Evolutionary conservation across 2,329 filamentous ascomycete genomes (phyloP), one percentile per base, ranked within the genome.

Genomic region (Beauveria sp.): DNA sequence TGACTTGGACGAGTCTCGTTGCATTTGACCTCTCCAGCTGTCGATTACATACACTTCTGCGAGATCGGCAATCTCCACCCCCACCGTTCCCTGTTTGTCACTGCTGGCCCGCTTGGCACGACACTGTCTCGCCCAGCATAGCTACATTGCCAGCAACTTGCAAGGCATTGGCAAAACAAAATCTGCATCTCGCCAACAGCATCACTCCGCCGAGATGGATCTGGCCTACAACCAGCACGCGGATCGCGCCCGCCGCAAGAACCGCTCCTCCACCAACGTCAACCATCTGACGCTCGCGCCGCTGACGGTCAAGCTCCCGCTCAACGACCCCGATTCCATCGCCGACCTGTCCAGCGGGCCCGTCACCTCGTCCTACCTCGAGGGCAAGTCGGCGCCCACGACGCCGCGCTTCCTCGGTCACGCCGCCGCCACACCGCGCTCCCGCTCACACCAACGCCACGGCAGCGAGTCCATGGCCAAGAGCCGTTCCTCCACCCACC

Each of bases 221-320:
- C 76, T 81, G 64, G 82, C 83, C 63, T 86, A 84, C 71, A 84
- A 83, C 65, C 84, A 84, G 66, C 83, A 86, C 69, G 76, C 83
- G 58, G 80, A 80, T 66, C 79, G 82, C 65, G 76, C 80, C 50
- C 79, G 83, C 63, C 82, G 82, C 65, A 83, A 85, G 73, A 82
- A 80, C 68, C 80, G 81, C 66, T 86, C 85, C 24, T 79, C 79
- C 31, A 82, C 80, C 54, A 86, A 81, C 72, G 75, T 87, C 65
- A 82, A 83, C 68, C 81, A 85, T 67, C 79, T 87, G 63, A 80
- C 82, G 16, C 83, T 88, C 63, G 85, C 83, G n/a, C 86, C 86
- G 31, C 75, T 88, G 60, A 88, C 85, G 26, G 79, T 81, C 57
- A 83, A 82, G 69, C 77, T 88, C 9, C 84, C 85, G 48, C 74